phyloP scores from a whole-genome alignment of 306 rosid species.

The Pyrus betulifolia region DNA sequence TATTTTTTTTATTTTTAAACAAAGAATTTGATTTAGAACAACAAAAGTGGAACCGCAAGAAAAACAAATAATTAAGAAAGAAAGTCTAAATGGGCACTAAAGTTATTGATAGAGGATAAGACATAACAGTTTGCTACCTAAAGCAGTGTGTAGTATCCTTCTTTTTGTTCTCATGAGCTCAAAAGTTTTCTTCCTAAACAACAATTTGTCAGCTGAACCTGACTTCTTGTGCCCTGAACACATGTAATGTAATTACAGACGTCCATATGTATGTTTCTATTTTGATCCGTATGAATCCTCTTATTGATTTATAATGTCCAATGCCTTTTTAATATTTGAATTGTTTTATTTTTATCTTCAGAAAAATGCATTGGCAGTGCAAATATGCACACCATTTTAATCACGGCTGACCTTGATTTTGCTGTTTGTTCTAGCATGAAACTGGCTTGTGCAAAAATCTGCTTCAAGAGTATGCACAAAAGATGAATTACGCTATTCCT shows the following conservation, averaged over 20 bases:
- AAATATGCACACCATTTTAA: not conserved
- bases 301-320: not conserved
- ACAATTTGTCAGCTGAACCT: too few species aligned
- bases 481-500: slow-evolving; percentile 94
- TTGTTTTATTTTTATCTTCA: not conserved
- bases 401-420: slow-evolving; percentile 12
- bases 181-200: not conserved
- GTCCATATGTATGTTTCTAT: not conserved
- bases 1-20: not conserved
- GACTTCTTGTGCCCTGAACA: not conserved
- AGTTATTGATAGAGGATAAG: not conserved
- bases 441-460: slow-evolving; percentile 96
- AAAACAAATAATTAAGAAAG: not conserved
- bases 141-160: not conserved
- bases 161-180: not conserved
- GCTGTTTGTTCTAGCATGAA: slow-evolving; percentile 61
- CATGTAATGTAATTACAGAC: not conserved
- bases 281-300: not conserved
- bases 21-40: not conserved
- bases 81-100: not conserved
- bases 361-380: not conserved
- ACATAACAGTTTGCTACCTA: not conserved
- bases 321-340: not conserved
- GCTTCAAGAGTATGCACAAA: slow-evolving; percentile 97
- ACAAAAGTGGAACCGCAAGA: not conserved